Evolutionary conservation across 345 rosid species (phyloP).

Genomic region (Aquilaria malaccensis): DNA sequence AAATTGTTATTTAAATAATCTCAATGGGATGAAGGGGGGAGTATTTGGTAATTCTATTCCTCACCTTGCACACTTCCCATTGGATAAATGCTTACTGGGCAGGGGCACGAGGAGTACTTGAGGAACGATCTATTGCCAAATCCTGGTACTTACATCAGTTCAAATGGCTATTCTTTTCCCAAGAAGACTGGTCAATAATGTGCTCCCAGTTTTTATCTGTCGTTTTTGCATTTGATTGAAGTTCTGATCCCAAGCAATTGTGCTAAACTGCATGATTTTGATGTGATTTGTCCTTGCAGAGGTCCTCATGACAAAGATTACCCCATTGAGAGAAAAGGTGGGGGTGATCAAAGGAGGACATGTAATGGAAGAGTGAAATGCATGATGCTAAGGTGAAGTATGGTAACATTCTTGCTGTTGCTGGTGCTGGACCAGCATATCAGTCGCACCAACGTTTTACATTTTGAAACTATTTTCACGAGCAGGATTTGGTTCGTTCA

Average conservation of each 20-base stretch:
- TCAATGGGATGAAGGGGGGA: no score
- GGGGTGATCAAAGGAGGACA: slow-evolving; percentile 52
- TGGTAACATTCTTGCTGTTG: no score
- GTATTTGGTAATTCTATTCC: no score
- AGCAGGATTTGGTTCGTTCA: no score
- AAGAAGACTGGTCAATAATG: slow-evolving; percentile 57
- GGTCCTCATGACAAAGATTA: slow-evolving; percentile 64
- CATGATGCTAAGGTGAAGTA: neutral
- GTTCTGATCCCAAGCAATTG: neutral
- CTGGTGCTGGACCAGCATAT: no score
- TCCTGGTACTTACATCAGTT: slow-evolving; percentile 57
- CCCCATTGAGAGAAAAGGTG: slow-evolving; percentile 48
- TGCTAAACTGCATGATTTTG: slow-evolving; percentile 1
- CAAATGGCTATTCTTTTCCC: slow-evolving; percentile 54
- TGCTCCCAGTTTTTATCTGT: neutral
- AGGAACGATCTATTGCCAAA: slow-evolving; percentile 78
- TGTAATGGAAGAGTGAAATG: slow-evolving; percentile 65
- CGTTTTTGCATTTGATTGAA: neutral
- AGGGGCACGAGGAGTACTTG: slow-evolving; percentile 70
- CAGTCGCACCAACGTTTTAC: no score
- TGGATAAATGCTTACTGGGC: slow-evolving; percentile 12
- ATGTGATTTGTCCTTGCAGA: slow-evolving; percentile 35
- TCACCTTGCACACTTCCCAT: no score
- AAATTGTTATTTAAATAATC: no score
- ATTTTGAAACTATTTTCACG: no score